A percentile compares a stretch with the other conserved stretches of the same genome.
Conservation (phyloP, 2,329 filamentous ascomycete species). For the Paraphoma sp. region DNA sequence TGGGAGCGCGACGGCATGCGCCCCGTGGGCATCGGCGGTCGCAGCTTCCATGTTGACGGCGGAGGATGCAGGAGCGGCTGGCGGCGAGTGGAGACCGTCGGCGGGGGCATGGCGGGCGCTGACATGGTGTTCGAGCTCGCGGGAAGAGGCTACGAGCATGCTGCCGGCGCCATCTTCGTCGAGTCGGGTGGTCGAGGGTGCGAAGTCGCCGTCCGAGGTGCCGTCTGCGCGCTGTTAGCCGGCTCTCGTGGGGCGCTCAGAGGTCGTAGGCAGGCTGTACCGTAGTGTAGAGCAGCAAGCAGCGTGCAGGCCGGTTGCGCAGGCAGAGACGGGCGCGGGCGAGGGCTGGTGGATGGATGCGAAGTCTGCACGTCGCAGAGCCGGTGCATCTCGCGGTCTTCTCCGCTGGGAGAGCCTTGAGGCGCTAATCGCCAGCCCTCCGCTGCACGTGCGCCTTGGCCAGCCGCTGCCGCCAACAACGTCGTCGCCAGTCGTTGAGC, state of each 20-base stretch:
- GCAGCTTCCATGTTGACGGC: constrained; percentile 37
- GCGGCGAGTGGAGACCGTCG: constrained; percentile 21
- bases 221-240: constrained; percentile 30
- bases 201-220: constrained; percentile 9
- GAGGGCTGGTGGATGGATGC: neutral
- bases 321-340: constrained; percentile 11
- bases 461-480: neutral
- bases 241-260: neutral
- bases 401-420: constrained; percentile 18
- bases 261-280: neutral
- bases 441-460: constrained; percentile 18
- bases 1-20: constrained; percentile 18
- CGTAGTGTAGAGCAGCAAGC: constrained; percentile 5
- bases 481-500: neutral
- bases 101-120: constrained; percentile 30
- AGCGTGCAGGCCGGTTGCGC: constrained; percentile 15
- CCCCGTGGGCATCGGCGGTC: constrained; percentile 26
- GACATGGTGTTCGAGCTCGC: constrained; percentile 28
- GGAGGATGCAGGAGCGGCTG: constrained; percentile 22
- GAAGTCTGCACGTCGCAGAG: constrained; percentile 4
- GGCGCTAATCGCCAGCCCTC: constrained; percentile 14
- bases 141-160: constrained; percentile 38
- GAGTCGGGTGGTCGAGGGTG: constrained; percentile 1
- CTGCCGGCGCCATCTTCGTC: constrained; percentile 39
- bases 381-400: constrained; percentile 5